Evolutionary conservation across 768 basidiomycete species (phyloP).

Genomic region (Rhizopogon vinicolor): DNA sequence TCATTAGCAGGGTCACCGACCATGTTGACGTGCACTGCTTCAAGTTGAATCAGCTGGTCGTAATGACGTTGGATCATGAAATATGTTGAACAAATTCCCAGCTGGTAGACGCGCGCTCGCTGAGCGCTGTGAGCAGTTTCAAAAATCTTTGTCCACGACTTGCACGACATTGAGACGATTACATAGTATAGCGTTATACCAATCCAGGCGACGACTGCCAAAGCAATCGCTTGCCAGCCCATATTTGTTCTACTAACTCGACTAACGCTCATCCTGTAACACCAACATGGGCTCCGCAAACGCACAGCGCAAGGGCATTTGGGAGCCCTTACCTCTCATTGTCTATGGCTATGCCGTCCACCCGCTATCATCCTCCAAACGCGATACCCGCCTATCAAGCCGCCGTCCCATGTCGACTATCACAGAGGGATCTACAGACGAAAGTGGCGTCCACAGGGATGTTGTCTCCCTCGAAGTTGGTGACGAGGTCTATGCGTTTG

Average conservation of each 20-base stretch:
- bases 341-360: conserved; percentile 92
- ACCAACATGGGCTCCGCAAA: conserved; percentile 16
- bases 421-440: conserved; percentile 50
- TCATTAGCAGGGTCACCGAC: no score
- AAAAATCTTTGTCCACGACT: no score
- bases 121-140: no score
- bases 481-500: conserved; percentile 96
- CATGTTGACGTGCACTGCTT: no score
- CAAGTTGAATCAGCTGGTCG: no score
- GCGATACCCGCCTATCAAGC: conserved; percentile 60
- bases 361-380: conserved; percentile 70
- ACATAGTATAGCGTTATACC: no score
- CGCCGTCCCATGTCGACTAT: conserved; percentile 37
- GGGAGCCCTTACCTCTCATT: conserved; percentile 67
- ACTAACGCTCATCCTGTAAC: not conserved
- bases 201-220: no score
- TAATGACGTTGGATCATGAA: no score
- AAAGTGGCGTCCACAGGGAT: conserved; percentile 61
- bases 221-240: not conserved
- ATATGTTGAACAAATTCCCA: no score
- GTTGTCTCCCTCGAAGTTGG: conserved; percentile 89
- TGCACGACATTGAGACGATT: no score
- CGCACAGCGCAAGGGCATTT: conserved; percentile 38
- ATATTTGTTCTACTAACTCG: not conserved
- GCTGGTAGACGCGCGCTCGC: no score